A percentile compares a stretch with the other conserved stretches of the same genome.
These are phyloP conservation scores for Monosporascus sp. DNA, from an alignment of 2,329 filamentous ascomycete species.

Conservation along the genomic window DNA sequence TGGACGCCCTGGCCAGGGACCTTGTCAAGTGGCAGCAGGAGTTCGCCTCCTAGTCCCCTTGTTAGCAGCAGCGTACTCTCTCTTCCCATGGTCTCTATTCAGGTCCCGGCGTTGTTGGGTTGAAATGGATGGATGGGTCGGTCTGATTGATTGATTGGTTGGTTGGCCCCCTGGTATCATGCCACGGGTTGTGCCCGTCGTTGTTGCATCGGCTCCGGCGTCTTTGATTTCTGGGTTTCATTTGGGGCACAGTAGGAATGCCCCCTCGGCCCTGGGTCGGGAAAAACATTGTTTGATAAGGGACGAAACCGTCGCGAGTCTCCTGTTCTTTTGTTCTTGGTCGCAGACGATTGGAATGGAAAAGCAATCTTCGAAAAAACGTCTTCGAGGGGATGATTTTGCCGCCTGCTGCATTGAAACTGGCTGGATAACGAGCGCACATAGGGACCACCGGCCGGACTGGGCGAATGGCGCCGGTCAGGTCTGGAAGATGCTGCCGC, in stretches of 20 bases:
- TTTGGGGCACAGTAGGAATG: neutral
- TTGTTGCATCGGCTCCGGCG: neutral
- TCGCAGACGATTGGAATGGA: too few species aligned
- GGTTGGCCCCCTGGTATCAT: neutral
- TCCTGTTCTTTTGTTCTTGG: neutral
- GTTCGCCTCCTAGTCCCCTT: constrained; percentile 38
- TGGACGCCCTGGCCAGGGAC: constrained; percentile 76
- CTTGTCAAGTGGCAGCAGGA: constrained; percentile 82
- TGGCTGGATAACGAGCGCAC: neutral
- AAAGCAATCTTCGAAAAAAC: too few species aligned
- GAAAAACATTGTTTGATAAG: neutral
- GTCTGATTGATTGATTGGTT: neutral
- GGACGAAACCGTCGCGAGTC: neutral
- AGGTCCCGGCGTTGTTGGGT: neutral
- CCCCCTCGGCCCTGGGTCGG: neutral
- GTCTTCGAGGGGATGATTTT: too few species aligned
- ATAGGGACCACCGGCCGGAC: too few species aligned
- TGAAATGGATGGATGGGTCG: neutral
- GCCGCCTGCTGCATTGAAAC: too few species aligned
- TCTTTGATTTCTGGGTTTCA: neutral
- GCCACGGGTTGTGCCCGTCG: neutral
- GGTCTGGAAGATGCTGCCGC: neutral
- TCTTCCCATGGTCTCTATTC: neutral
- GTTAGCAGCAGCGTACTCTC: constrained; percentile 1
- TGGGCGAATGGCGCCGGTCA: neutral